A percentile compares a stretch with the other conserved stretches of the same genome.
Conservation (phyloP, 768 basidiomycete genomes). For the Pluteus cervinus region DNA sequence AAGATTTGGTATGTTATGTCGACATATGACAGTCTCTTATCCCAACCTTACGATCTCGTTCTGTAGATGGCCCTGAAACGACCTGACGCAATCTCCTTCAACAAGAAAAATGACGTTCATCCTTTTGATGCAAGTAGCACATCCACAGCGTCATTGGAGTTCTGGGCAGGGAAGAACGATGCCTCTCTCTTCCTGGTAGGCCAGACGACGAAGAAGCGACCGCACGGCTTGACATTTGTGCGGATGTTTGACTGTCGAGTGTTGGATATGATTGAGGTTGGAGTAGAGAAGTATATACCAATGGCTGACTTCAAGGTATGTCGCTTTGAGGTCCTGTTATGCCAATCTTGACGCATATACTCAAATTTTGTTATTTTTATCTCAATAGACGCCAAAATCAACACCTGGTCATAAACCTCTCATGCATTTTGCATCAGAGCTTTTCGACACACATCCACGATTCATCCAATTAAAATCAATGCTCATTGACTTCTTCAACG, state of each 20-base stretch:
- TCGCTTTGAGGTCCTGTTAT: constrained; percentile 7
- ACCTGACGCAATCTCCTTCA: constrained; percentile 86
- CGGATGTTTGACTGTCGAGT: constrained; percentile 83
- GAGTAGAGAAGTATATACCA: constrained; percentile 72
- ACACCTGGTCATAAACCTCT: constrained; percentile 87
- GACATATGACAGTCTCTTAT: too few relatives aligned
- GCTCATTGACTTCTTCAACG: constrained; percentile 87
- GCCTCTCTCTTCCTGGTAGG: constrained; percentile 88
- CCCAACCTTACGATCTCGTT: neutral
- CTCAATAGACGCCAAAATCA: constrained; percentile 74
- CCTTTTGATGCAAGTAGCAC: constrained; percentile 78
- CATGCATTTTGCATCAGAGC: constrained; percentile 92
- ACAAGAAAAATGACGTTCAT: constrained; percentile 85
- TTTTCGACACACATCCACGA: constrained; percentile 93
- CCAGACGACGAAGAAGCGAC: constrained; percentile 91
- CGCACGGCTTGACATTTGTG: constrained; percentile 78
- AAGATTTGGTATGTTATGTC: constrained; percentile 69
- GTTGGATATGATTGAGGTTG: constrained; percentile 93
- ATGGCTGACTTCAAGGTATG: constrained; percentile 84
- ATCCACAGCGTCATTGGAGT: constrained; percentile 64
- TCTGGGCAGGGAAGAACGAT: constrained; percentile 94
- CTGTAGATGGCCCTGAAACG: constrained; percentile 88
- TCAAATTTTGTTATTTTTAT: neutral
- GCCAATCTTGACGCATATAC: neutral
- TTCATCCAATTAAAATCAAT: constrained; percentile 90